Percentiles rank a stretch among this genome's conserved stretches.
These are phyloP conservation scores for Penicillium brasilianum DNA, from an alignment of 2,329 filamentous ascomycete species.

Conservation along the genomic window DNA sequence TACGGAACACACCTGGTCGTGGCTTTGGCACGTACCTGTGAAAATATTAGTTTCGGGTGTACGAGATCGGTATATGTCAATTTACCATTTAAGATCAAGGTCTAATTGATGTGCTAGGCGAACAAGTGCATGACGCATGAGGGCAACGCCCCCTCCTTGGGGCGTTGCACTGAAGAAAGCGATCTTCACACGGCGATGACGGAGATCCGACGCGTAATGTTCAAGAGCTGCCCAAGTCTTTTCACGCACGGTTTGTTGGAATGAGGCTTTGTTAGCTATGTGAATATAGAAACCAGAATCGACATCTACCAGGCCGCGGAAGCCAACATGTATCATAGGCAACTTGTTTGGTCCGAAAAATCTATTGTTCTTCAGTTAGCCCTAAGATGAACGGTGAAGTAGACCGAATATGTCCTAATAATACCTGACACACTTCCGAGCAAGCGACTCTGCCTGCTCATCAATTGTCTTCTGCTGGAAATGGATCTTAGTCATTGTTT, in stretches of 20 bases:
- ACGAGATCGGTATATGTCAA: too few species aligned
- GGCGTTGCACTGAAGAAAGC: slow-evolving; percentile 1
- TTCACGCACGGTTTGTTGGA: neutral
- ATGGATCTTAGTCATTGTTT: neutral
- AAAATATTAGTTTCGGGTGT: too few species aligned
- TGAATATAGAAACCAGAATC: neutral
- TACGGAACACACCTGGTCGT: too few species aligned
- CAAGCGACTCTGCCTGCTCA: neutral
- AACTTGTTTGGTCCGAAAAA: neutral
- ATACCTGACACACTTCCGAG: neutral
- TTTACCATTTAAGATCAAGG: neutral
- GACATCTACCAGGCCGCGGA: too few species aligned
- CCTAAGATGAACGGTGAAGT: too few species aligned
- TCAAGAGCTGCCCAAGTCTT: neutral
- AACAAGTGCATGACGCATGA: neutral
- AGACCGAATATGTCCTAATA: too few species aligned
- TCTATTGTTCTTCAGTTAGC: neutral
- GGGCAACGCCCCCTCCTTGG: neutral
- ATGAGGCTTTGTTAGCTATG: neutral
- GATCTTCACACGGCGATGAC: neutral
- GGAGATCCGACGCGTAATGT: neutral
- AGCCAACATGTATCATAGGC: neutral
- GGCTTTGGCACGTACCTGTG: too few species aligned
- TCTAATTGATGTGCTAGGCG: neutral
- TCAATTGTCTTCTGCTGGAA: neutral